Conservation (phyloP, 1,139 yeast genomes). For the Petasospora rhodanensis region DNA sequence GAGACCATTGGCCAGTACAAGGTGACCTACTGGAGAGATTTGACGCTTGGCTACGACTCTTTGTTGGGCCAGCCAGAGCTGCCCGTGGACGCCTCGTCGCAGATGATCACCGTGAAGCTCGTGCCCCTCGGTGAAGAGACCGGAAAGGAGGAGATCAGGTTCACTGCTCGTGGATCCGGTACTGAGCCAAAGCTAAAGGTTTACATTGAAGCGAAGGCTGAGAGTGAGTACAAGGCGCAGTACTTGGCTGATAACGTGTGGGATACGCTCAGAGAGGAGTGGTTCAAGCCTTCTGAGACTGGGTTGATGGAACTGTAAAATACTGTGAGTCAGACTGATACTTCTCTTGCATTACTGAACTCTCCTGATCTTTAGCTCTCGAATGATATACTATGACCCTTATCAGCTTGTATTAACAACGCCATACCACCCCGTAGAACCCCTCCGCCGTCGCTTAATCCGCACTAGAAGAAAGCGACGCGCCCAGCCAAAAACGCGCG, state of each 20-base stretch:
- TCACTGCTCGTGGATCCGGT: constrained; percentile 92
- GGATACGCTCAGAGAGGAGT: constrained; percentile 47
- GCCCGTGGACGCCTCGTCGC: constrained; percentile 68
- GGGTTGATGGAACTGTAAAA: constrained; percentile 30
- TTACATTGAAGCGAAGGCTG: constrained; percentile 74
- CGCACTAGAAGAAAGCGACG: too few relatives aligned
- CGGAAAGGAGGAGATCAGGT: constrained; percentile 44
- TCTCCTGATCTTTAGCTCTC: too few relatives aligned
- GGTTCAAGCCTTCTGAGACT: constrained; percentile 54
- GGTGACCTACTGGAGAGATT: constrained; percentile 72
- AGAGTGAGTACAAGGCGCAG: constrained; percentile 41
- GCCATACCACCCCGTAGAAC: too few relatives aligned
- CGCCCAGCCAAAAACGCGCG: too few relatives aligned
- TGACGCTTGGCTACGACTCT: constrained; percentile 79
- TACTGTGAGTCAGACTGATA: too few relatives aligned
- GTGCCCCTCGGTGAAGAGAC: constrained; percentile 13
- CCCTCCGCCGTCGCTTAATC: too few relatives aligned
- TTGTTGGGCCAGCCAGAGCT: constrained; percentile 56
- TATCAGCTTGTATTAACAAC: too few relatives aligned
- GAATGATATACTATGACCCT: too few relatives aligned
- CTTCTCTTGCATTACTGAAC: too few relatives aligned
- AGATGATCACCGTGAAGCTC: constrained; percentile 73
- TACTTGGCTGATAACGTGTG: constrained; percentile 62
- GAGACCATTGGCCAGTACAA: constrained; percentile 34
- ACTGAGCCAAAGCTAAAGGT: constrained; percentile 94